phyloP scores from a whole-genome alignment of 1,284 basidiomycete genomes.

The Papiliotrema laurentii region DNA sequence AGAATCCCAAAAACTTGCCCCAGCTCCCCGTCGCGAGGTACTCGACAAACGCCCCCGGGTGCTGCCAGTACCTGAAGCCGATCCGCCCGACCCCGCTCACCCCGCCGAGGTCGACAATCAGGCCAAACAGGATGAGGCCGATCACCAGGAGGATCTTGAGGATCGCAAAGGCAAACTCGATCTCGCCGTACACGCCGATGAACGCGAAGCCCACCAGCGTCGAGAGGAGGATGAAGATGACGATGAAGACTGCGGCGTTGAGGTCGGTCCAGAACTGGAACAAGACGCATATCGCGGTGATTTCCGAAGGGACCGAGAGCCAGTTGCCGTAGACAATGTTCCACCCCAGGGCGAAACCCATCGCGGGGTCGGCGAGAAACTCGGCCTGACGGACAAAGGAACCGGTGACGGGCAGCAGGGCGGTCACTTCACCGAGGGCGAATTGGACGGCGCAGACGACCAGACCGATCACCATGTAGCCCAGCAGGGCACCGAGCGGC shows the following conservation, averaged over 20 bases:
- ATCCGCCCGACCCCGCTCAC: slow-evolving; percentile 23
- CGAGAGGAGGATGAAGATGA: slow-evolving; percentile 15
- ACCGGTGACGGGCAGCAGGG: slow-evolving; percentile 22
- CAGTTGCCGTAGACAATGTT: slow-evolving; percentile 27
- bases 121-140: slow-evolving; percentile 54
- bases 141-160: slow-evolving; percentile 70
- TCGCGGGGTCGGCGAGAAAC: slow-evolving; percentile 67
- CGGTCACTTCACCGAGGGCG: slow-evolving; percentile 24
- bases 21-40: slow-evolving; percentile 2
- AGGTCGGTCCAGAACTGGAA: slow-evolving; percentile 22
- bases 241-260: slow-evolving; percentile 14
- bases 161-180: slow-evolving; percentile 67
- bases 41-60: slow-evolving; percentile 38
- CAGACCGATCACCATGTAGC: slow-evolving; percentile 17
- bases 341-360: slow-evolving; percentile 76
- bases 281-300: slow-evolving; percentile 21
- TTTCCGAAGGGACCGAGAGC: slow-evolving; percentile 24
- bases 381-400: slow-evolving; percentile 27
- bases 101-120: slow-evolving; percentile 56
- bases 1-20: slow-evolving; percentile 8
- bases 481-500: slow-evolving; percentile 37
- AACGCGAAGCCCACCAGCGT: slow-evolving; percentile 15
- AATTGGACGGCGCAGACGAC: slow-evolving; percentile 26
- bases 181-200: slow-evolving; percentile 54
- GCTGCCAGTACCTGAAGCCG: slow-evolving; percentile 46